phyloP scores from a whole-genome alignment of 2,329 filamentous ascomycete species.

The Didymella arachidicola region DNA sequence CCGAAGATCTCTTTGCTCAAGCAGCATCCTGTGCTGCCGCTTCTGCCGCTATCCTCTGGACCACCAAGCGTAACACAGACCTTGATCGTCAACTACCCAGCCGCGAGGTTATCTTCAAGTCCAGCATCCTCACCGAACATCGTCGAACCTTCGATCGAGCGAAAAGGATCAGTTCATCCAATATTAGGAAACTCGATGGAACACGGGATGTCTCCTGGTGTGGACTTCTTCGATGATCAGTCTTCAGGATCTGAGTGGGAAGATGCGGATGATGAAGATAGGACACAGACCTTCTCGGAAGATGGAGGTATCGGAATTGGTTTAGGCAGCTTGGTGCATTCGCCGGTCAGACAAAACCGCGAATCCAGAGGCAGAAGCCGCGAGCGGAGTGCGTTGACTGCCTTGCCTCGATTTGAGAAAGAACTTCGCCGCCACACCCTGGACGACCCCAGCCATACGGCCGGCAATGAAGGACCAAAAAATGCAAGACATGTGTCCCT shows the following conservation, averaged over 20 bases:
- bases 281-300: conserved; percentile 25
- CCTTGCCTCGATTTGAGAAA: conserved; percentile 28
- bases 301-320: conserved; percentile 9
- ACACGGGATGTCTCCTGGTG: conserved; percentile 26
- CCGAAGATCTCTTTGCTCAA: conserved; percentile 17
- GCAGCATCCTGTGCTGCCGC: conserved; percentile 23
- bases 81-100: conserved; percentile 36
- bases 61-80: conserved; percentile 29
- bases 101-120: conserved; percentile 39
- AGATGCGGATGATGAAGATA: conserved; percentile 30
- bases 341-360: not conserved
- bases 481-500: conserved; percentile 37
- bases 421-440: conserved; percentile 9
- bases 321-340: conserved; percentile 18
- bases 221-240: conserved; percentile 42
- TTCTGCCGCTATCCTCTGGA: conserved; percentile 19
- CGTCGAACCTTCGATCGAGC: conserved; percentile 29
- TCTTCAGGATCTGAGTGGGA: conserved; percentile 38
- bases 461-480: conserved; percentile 16
- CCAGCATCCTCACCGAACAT: conserved; percentile 42
- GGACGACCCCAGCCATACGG: not conserved
- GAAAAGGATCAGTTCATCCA: conserved; percentile 35
- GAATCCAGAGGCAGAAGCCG: conserved; percentile 22
- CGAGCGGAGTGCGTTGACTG: conserved; percentile 24
- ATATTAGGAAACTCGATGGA: conserved; percentile 38